Evolutionary conservation across 2,329 filamentous ascomycete species (phyloP).

Genomic region (Dactylellina leptospora): DNA sequence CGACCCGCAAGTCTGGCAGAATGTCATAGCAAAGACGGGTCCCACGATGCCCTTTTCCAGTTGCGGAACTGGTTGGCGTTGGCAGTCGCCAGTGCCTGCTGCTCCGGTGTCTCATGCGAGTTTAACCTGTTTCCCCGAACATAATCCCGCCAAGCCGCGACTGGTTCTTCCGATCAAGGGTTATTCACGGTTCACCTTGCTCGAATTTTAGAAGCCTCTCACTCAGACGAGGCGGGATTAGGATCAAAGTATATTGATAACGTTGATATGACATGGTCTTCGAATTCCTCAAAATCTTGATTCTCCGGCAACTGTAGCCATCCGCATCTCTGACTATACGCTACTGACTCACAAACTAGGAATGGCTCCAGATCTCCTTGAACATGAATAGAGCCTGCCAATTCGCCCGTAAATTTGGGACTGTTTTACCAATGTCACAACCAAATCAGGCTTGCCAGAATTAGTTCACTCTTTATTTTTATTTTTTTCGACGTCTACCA

Average conservation of each 20-base stretch:
- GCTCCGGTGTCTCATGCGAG: not conserved
- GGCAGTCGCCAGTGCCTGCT: constrained; percentile 9
- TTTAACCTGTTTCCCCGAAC: not conserved
- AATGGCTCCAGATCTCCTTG: not conserved
- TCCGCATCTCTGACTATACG: no score
- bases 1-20: not conserved
- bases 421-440: not conserved
- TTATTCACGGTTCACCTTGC: no score
- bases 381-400: not conserved
- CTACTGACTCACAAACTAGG: not conserved
- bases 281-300: no score
- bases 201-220: no score
- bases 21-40: not conserved
- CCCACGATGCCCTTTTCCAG: not conserved
- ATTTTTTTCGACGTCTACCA: not conserved
- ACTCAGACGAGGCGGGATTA: no score
- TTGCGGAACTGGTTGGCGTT: not conserved
- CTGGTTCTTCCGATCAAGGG: no score
- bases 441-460: not conserved
- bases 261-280: no score
- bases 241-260: no score
- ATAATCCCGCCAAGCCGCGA: constrained; percentile 8
- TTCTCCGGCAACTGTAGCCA: no score
- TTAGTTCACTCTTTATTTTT: not conserved
- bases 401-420: not conserved